Evolutionary conservation across 2,329 filamentous ascomycete genomes (phyloP).

Genomic region (Bertia moriformis): DNA sequence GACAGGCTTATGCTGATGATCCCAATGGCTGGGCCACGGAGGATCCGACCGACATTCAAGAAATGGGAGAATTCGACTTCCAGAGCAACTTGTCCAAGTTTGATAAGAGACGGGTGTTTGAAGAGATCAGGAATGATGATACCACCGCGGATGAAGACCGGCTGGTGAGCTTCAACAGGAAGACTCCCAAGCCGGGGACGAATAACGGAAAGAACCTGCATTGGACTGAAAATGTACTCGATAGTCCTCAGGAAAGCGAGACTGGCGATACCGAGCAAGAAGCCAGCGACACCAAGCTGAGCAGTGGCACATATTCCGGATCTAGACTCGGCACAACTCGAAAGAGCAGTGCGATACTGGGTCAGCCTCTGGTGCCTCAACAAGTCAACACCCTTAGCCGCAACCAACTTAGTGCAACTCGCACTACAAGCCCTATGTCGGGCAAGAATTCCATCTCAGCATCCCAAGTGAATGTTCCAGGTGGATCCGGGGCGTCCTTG

Average conservation of each 20-base stretch:
- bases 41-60: constrained; percentile 52
- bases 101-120: constrained; percentile 49
- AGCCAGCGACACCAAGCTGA: constrained; percentile 10
- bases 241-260: constrained; percentile 27
- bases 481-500: constrained; percentile 23
- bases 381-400: neutral
- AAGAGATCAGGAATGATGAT: constrained; percentile 47
- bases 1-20: constrained; percentile 12
- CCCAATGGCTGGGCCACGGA: constrained; percentile 51
- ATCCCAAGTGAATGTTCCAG: constrained; percentile 19
- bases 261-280: constrained; percentile 24
- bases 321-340: constrained; percentile 22
- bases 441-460: constrained; percentile 15
- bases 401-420: constrained; percentile 3
- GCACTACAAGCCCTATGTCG: constrained; percentile 20
- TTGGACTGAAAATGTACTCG: constrained; percentile 49
- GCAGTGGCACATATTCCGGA: constrained; percentile 23
- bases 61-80: constrained; percentile 53
- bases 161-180: constrained; percentile 46
- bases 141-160: constrained; percentile 49
- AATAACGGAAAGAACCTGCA: constrained; percentile 49
- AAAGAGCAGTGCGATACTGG: constrained; percentile 22
- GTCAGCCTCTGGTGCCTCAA: constrained; percentile 13
- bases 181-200: constrained; percentile 26
- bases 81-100: constrained; percentile 50